These are phyloP conservation scores for Botrytis paeoniae DNA, from an alignment of 2,329 filamentous ascomycete genomes.

Conservation along the genomic window DNA sequence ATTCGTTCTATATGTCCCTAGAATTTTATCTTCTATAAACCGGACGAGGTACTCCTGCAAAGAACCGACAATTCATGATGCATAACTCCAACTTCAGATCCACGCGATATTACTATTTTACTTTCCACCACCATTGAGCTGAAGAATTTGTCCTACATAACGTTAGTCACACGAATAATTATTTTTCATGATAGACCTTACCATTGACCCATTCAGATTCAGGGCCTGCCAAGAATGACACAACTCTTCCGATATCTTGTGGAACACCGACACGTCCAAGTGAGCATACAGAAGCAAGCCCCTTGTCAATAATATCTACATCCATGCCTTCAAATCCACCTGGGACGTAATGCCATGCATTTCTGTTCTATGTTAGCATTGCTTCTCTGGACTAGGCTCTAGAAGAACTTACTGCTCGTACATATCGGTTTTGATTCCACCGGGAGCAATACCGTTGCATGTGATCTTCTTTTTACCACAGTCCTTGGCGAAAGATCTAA, in stretches of 20 bases:
- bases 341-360: conserved; percentile 61
- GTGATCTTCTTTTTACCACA: conserved; percentile 61
- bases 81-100: background rate
- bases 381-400: background rate
- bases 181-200: background rate
- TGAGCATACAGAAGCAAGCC: conserved; percentile 57
- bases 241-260: conserved; percentile 63
- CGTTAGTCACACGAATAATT: background rate
- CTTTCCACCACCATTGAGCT: conserved; percentile 22
- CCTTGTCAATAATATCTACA: conserved; percentile 54
- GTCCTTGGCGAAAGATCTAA: conserved; percentile 63
- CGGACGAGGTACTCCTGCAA: background rate
- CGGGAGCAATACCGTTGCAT: conserved; percentile 64
- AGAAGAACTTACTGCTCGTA: conserved; percentile 50
- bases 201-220: conserved; percentile 46
- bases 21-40: background rate
- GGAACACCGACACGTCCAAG: conserved; percentile 62
- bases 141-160: conserved; percentile 20
- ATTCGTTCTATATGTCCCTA: background rate
- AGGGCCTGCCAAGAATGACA: conserved; percentile 56
- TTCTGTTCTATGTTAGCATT: conserved; percentile 30
- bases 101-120: background rate
- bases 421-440: conserved; percentile 65
- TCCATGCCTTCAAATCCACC: conserved; percentile 48
- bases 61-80: background rate